These are phyloP conservation scores for Blastobotrys capitulatus DNA, from an alignment of 1,139 yeast genomes.

Conservation along the genomic window DNA sequence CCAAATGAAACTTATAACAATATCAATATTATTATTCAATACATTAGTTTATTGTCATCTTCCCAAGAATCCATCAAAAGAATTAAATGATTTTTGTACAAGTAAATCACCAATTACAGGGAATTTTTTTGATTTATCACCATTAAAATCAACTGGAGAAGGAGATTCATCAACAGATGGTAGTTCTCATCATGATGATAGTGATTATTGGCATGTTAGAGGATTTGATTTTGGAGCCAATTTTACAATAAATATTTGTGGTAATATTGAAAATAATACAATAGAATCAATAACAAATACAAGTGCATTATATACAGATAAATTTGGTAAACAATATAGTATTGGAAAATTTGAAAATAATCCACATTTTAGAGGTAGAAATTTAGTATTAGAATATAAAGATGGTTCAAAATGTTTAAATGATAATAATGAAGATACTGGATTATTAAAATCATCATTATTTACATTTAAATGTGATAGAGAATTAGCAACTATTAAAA, in stretches of 20 bases:
- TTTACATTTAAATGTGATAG: constrained; percentile 77
- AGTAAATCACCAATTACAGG: constrained; percentile 29
- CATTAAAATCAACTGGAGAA: constrained; percentile 16
- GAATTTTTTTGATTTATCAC: constrained; percentile 29
- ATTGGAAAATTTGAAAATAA: constrained; percentile 16
- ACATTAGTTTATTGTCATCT: neutral
- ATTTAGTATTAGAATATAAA: constrained; percentile 62
- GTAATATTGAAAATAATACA: constrained; percentile 32
- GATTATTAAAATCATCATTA: constrained; percentile 55
- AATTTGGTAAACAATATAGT: constrained; percentile 23
- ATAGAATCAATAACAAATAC: constrained; percentile 36
- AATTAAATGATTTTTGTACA: constrained; percentile 18
- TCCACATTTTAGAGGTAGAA: constrained; percentile 67
- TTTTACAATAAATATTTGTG: constrained; percentile 76
- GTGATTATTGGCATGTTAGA: constrained; percentile 51
- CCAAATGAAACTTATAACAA: too few species aligned
- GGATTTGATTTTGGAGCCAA: constrained; percentile 70
- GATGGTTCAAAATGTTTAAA: constrained; percentile 67
- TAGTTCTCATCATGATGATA: neutral
- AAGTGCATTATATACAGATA: constrained; percentile 65
- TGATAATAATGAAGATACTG: constrained; percentile 38
- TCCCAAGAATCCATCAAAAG: neutral
- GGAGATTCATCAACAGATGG: neutral
- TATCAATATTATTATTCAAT: too few species aligned
- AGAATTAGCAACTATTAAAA: constrained; percentile 45